These are phyloP conservation scores for Linum usitatissimum DNA, from an alignment of 345 rosid species.

Conservation along the genomic window DNA sequence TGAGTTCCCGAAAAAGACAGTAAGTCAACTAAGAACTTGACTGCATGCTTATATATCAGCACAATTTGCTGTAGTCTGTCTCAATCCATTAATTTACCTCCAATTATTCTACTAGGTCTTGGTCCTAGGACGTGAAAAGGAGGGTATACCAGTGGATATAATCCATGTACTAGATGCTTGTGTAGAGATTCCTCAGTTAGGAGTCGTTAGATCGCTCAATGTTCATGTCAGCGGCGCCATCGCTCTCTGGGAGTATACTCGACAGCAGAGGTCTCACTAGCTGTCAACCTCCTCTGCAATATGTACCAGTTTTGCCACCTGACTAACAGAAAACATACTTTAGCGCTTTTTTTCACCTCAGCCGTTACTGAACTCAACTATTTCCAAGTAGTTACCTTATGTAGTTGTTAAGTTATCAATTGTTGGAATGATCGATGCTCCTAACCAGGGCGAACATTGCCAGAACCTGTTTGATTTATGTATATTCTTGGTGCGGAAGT, in stretches of 20 bases:
- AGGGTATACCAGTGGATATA: constrained; percentile 86
- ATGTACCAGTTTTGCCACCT: not conserved
- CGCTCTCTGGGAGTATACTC: constrained; percentile 94
- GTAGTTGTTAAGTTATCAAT: no score
- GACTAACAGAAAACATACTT: not conserved
- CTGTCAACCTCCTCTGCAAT: not conserved
- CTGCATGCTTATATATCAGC: not conserved
- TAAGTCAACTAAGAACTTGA: constrained; percentile 24
- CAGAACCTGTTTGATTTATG: not conserved
- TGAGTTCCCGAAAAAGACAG: constrained; percentile 62
- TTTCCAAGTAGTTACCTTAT: no score
- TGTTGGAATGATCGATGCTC: no score
- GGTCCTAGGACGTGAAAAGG: constrained; percentile 91
- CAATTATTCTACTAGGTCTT: constrained; percentile 42
- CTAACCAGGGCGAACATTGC: not conserved
- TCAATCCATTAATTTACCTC: constrained; percentile 2
- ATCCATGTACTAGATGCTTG: constrained; percentile 83
- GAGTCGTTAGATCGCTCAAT: constrained; percentile 87
- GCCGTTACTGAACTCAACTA: no score
- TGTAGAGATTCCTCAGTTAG: constrained; percentile 89
- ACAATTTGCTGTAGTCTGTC: not conserved
- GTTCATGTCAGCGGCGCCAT: constrained; percentile 96
- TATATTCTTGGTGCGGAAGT: not conserved
- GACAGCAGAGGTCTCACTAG: constrained; percentile 66
- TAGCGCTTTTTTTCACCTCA: not conserved